Evolutionary conservation across 257 asterid genomes (phyloP).

Genomic region (Solanum ahanhuiri): DNA sequence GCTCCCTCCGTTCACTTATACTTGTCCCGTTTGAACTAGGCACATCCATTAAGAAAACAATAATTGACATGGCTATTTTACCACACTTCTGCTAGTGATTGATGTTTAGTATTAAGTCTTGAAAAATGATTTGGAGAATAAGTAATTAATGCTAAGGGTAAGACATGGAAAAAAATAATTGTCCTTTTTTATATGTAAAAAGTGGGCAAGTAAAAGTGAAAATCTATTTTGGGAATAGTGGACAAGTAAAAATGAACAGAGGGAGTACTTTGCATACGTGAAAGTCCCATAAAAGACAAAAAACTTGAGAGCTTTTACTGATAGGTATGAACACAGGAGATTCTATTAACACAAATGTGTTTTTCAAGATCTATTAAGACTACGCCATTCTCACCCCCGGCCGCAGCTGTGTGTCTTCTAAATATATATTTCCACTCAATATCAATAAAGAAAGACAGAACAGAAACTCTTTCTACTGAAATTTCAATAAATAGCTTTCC

Average conservation of each 20-base stretch:
- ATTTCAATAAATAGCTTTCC: neutral
- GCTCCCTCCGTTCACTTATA: neutral
- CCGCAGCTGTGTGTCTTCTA: neutral
- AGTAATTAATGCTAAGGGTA: neutral
- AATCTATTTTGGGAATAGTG: neutral
- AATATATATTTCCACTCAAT: neutral
- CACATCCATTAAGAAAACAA: neutral
- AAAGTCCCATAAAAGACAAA: neutral
- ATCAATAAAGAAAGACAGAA: neutral
- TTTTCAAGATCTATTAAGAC: neutral
- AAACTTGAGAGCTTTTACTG: neutral
- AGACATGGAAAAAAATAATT: neutral
- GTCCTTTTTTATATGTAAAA: neutral
- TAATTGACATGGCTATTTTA: neutral
- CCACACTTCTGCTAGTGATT: neutral
- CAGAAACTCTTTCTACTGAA: neutral
- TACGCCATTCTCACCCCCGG: neutral
- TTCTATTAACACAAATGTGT: neutral
- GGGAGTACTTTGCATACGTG: neutral
- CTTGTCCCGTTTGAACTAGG: neutral
- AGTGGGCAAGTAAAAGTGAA: neutral
- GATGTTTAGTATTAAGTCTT: neutral
- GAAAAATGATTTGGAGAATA: neutral
- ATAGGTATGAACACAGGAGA: neutral
- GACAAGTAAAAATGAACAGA: neutral